These are phyloP conservation scores for Euphorbia peplus DNA, from an alignment of 345 rosid species.

Conservation along the genomic window DNA sequence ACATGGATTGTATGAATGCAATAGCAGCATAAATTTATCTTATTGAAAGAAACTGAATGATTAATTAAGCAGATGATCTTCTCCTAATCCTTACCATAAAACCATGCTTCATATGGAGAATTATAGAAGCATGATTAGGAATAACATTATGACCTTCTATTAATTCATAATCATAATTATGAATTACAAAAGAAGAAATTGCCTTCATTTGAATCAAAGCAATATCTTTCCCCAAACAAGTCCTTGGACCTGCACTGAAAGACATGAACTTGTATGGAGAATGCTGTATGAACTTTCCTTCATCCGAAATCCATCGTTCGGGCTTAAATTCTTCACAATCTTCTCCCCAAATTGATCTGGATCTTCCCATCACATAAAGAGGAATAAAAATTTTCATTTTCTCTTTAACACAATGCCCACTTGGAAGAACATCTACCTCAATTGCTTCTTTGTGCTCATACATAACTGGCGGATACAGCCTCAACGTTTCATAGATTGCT, in stretches of 20 bases:
- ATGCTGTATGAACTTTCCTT: not conserved
- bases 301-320: constrained; percentile 5
- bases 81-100: not conserved
- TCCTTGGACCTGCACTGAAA: constrained; percentile 11
- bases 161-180: not conserved
- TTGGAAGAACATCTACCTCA: constrained; percentile 18
- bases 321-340: constrained; percentile 24
- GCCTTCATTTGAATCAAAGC: constrained; percentile 1
- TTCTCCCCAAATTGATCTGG: constrained; percentile 26
- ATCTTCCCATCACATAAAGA: constrained; percentile 15
- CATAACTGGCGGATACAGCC: constrained; percentile 27
- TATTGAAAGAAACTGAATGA: too few relatives aligned
- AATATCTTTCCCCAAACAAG: constrained; percentile 8
- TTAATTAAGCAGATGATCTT: too few relatives aligned
- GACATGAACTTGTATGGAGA: not conserved
- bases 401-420: constrained; percentile 15
- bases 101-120: not conserved
- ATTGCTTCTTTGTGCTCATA: not conserved
- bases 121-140: not conserved
- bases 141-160: not conserved
- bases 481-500: constrained; percentile 29
- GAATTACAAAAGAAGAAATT: not conserved
- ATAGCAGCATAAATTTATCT: too few relatives aligned
- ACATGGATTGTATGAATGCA: too few relatives aligned
- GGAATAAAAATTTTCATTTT: constrained; percentile 11